phyloP scores from a whole-genome alignment of 768 basidiomycete genomes.

The Jaapia argillacea region DNA sequence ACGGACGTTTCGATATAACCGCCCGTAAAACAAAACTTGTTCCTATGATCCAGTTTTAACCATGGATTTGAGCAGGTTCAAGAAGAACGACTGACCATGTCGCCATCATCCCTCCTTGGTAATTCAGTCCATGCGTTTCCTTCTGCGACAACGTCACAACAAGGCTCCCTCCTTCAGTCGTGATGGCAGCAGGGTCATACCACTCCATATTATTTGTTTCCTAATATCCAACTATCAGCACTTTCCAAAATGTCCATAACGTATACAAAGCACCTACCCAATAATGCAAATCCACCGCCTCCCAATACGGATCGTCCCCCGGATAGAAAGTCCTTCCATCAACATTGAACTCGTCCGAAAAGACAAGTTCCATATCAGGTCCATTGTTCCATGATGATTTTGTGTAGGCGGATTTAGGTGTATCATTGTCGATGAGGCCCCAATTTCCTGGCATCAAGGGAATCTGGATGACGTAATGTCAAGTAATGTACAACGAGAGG shows the following conservation, averaged over 20 bases:
- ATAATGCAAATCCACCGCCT: slow-evolving; percentile 1
- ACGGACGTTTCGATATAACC: slow-evolving; percentile 67
- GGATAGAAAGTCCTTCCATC: slow-evolving; percentile 77
- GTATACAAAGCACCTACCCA: slow-evolving; percentile 2
- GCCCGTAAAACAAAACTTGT: slow-evolving; percentile 93
- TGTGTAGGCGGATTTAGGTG: slow-evolving; percentile 50
- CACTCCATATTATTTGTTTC: slow-evolving; percentile 69
- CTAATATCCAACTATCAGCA: slow-evolving; percentile 17
- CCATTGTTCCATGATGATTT: slow-evolving; percentile 43
- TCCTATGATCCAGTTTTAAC: slow-evolving; percentile 29
- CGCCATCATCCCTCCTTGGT: slow-evolving; percentile 39
- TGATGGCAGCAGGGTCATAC: slow-evolving; percentile 78
- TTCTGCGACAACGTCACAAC: slow-evolving; percentile 64
- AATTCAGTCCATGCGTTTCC: slow-evolving; percentile 61
- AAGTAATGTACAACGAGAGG: slow-evolving; percentile 3
- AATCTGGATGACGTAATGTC: slow-evolving; percentile 11
- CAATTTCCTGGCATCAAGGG: slow-evolving; percentile 29
- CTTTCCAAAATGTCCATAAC: not conserved
- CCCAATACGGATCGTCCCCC: slow-evolving; percentile 80
- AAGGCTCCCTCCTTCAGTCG: slow-evolving; percentile 64
- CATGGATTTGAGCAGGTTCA: slow-evolving; percentile 20
- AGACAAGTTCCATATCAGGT: slow-evolving; percentile 56
- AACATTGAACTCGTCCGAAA: slow-evolving; percentile 83
- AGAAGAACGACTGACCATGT: slow-evolving; percentile 17
- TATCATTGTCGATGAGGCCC: slow-evolving; percentile 69